These are phyloP conservation scores for Powellomyces hirtus DNA, from an alignment of 192 early-diverging fungal species.

Conservation along the genomic window DNA sequence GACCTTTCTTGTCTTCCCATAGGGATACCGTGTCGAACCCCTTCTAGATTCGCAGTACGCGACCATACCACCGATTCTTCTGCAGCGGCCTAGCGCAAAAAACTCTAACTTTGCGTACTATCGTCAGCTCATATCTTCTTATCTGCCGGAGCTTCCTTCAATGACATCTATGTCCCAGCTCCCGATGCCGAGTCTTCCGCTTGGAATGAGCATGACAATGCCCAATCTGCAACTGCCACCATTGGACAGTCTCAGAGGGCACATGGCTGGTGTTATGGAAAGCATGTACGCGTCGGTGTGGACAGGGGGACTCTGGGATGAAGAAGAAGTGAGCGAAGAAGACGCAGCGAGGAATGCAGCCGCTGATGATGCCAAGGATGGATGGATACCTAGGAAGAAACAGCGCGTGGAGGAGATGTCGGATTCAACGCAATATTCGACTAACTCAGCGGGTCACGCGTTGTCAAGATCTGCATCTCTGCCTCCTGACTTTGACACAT, in stretches of 20 bases:
- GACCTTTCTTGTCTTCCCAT: neutral
- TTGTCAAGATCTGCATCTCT: too few relatives aligned
- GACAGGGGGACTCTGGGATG: slow-evolving; percentile 27
- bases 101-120: slow-evolving; percentile 40
- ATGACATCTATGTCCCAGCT: slow-evolving; percentile 18
- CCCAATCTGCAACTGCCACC: slow-evolving; percentile 9
- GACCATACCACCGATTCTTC: slow-evolving; percentile 43
- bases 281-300: slow-evolving; percentile 8
- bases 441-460: too few relatives aligned
- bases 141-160: slow-evolving; percentile 34
- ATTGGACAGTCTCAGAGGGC: neutral
- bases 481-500: too few relatives aligned
- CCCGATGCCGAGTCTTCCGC: neutral
- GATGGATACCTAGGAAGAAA: slow-evolving; percentile 7
- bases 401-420: neutral
- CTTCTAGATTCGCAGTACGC: slow-evolving; percentile 38
- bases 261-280: slow-evolving; percentile 2
- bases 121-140: slow-evolving; percentile 36
- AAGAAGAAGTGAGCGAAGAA: slow-evolving; percentile 3
- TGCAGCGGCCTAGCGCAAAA: slow-evolving; percentile 36
- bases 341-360: neutral
- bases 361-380: neutral
- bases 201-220: slow-evolving; percentile 10
- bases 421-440: neutral
- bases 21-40: slow-evolving; percentile 50